A percentile compares a stretch with the other conserved stretches of the same genome.
phyloP scores from a whole-genome alignment of 2,329 filamentous ascomycete genomes.

The Colletotrichum liaoningense region DNA sequence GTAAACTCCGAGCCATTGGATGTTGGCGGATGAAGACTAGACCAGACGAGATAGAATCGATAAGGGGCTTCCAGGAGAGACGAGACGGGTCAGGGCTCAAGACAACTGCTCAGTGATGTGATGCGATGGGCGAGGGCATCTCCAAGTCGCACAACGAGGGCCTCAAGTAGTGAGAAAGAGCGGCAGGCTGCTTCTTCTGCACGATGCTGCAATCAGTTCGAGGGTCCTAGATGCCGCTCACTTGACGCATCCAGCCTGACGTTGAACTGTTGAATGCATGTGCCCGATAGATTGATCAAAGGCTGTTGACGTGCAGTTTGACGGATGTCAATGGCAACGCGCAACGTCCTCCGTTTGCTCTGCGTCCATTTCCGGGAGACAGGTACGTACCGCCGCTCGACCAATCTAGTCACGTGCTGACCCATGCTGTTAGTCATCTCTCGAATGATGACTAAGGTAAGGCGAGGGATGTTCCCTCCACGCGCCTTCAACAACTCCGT shows the following conservation, averaged over 20 bases:
- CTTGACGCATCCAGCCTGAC: neutral
- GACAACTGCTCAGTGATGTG: neutral
- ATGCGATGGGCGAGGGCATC: neutral
- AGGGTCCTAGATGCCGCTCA: neutral
- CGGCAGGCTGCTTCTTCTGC: slow-evolving; percentile 19
- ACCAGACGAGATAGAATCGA: neutral
- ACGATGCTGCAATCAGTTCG: slow-evolving; percentile 26
- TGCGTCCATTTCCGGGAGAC: neutral
- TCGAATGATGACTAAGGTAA: neutral
- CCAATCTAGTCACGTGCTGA: neutral
- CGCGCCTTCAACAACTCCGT: too few species aligned
- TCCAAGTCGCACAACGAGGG: neutral
- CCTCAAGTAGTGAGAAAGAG: neutral
- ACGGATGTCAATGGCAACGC: neutral
- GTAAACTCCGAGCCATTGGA: neutral
- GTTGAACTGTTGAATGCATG: neutral
- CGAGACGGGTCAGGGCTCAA: slow-evolving; percentile 4
- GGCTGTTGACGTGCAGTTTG: neutral
- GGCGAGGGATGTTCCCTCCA: too few species aligned
- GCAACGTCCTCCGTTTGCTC: neutral
- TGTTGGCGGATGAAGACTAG: neutral
- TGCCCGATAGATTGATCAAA: neutral
- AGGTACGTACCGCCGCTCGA: neutral
- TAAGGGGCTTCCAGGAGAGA: neutral
- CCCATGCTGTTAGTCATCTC: too few species aligned